phyloP scores from a whole-genome alignment of 441 rosid species.

The Populus tomentosa region DNA sequence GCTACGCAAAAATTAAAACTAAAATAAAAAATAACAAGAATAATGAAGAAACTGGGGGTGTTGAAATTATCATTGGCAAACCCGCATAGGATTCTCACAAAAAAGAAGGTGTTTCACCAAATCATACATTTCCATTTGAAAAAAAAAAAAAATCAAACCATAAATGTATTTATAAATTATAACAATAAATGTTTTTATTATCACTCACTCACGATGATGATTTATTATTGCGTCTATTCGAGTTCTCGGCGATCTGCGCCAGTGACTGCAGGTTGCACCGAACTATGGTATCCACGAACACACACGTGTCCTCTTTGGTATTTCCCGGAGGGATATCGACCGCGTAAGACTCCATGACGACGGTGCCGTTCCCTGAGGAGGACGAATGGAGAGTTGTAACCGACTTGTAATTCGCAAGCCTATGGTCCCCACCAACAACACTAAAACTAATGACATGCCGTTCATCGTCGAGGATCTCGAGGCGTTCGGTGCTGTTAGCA shows the following conservation, averaged over 20 bases:
- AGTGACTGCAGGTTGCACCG: conserved; percentile 76
- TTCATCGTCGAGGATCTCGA: conserved; percentile 78
- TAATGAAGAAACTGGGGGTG: not conserved
- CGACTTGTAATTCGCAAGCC: conserved; percentile 66
- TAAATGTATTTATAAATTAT: not conserved
- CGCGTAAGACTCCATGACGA: conserved; percentile 76
- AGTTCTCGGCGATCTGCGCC: conserved; percentile 61
- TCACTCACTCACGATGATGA: conserved; percentile 10
- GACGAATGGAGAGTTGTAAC: conserved; percentile 66
- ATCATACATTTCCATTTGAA: not conserved
- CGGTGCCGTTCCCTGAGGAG: conserved; percentile 36
- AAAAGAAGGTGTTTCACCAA: not conserved
- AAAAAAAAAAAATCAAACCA: not conserved
- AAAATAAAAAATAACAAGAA: too few species aligned
- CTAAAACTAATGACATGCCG: conserved; percentile 66
- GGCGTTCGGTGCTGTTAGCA: conserved; percentile 52
- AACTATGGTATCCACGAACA: conserved; percentile 69
- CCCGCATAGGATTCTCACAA: not conserved
- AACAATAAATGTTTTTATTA: not conserved
- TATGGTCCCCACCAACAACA: conserved; percentile 77
- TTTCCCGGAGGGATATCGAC: conserved; percentile 77
- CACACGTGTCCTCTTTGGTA: conserved; percentile 61
- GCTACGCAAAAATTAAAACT: too few species aligned
- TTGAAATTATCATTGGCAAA: not conserved
- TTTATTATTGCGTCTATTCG: conserved; percentile 26